A percentile compares a stretch with the other conserved stretches of the same genome.
Evolutionary conservation across 2,329 filamentous ascomycete genomes (phyloP).

Genomic region (Fusarium luffae): DNA sequence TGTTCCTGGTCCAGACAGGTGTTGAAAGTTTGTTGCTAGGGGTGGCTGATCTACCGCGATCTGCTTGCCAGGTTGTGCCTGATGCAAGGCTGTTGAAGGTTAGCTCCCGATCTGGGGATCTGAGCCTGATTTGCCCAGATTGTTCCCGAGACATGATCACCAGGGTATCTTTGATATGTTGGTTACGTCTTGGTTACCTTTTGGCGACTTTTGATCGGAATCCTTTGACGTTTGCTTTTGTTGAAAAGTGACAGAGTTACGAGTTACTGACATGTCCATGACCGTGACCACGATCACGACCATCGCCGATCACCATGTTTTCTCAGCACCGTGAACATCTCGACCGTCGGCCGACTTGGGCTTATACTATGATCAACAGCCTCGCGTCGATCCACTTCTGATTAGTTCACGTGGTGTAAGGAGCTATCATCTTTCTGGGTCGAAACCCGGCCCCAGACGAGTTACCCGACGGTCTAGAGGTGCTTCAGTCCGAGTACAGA

Average conservation of each 20-base stretch:
- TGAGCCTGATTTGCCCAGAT: conserved; percentile 2
- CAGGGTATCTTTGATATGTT: conserved; percentile 9
- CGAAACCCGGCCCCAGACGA: conserved; percentile 14
- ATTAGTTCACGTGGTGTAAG: conserved; percentile 23
- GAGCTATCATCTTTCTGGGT: conserved; percentile 8
- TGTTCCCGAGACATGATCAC: conserved; percentile 23
- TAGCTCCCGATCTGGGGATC: conserved; percentile 12
- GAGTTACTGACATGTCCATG: not conserved
- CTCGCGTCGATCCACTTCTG: conserved; percentile 15
- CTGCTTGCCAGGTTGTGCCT: conserved; percentile 16
- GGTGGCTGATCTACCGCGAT: conserved; percentile 18
- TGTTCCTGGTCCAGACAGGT: conserved; percentile 21
- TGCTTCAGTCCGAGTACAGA: not conserved
- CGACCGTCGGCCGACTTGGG: not conserved
- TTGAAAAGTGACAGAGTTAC: conserved; percentile 5
- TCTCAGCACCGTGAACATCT: conserved; percentile 6
- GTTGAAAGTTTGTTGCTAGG: conserved; percentile 8
- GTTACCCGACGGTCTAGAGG: conserved; percentile 16
- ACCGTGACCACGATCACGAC: not conserved
- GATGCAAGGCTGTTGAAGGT: conserved; percentile 19
- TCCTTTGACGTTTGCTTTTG: conserved; percentile 6
- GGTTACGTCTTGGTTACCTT: not conserved
- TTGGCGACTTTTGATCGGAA: not conserved
- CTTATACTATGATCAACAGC: conserved; percentile 11
- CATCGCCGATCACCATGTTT: conserved; percentile 21